These are phyloP conservation scores for Orychophragmus violaceus DNA, from an alignment of 345 rosid genomes.

Conservation along the genomic window DNA sequence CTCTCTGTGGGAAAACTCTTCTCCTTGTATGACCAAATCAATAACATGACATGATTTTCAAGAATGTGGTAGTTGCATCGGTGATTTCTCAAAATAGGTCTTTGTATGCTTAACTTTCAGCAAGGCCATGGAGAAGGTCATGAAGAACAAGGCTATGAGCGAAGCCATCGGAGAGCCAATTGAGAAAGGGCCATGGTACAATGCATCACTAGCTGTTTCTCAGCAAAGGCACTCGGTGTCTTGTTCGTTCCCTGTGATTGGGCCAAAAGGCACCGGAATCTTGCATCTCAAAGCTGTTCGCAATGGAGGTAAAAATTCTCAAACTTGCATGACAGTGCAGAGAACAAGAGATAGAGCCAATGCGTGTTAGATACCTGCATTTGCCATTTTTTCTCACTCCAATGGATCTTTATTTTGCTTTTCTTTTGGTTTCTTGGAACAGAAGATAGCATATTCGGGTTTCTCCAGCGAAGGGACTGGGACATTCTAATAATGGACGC, in stretches of 20 bases:
- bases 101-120: conserved; percentile 41
- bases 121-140: conserved; percentile 85
- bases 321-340: no score
- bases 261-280: conserved; percentile 43
- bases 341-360: no score
- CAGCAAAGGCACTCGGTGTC: conserved; percentile 81
- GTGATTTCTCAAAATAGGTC: background rate
- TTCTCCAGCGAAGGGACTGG: conserved; percentile 59
- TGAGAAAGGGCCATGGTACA: conserved; percentile 93
- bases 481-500: conserved; percentile 88
- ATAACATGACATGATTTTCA: background rate
- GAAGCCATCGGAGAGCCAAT: conserved; percentile 91
- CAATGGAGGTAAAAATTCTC: conserved; percentile 48
- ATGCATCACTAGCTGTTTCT: conserved; percentile 90
- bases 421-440: background rate
- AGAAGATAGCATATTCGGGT: conserved; percentile 40
- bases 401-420: background rate
- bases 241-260: conserved; percentile 84
- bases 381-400: background rate
- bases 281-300: conserved; percentile 82
- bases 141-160: conserved; percentile 52
- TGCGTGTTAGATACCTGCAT: background rate
- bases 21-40: background rate
- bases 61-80: conserved; percentile 13
- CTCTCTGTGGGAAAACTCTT: background rate